Evolutionary conservation across 768 basidiomycete species (phyloP), one percentile per base, ranked within the genome.

Genomic region (Rhizopogon vesiculosus): DNA sequence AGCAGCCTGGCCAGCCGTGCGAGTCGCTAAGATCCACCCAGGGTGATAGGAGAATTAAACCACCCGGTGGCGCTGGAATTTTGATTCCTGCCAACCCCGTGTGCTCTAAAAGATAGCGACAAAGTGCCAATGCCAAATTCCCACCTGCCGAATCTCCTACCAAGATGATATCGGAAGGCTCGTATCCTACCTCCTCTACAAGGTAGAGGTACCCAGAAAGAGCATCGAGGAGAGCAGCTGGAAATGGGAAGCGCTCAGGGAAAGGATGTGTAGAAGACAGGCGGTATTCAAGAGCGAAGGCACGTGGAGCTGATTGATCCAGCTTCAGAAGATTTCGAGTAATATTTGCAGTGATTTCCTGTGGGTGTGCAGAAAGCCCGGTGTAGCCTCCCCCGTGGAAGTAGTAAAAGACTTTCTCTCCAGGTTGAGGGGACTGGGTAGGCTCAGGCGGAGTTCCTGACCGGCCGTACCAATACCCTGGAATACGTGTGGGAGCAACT

Each of bases 171-270:
- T 88, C 72, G 16, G 72, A 66, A 0, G 88, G 80, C 2, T 73
- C 59, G 64, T 89, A 84, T 0, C 82, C 80, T 28, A 86, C 71
- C 8, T 63, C 70, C 48, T 79, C 72, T 39, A 87, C 75, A 19
- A 91, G 83, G 66, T 91, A 86, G 45, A 78, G 70, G 67, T 91
- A 93, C 7, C 85, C 89, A 1, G 86, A 80, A 9, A 92, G 69
- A 3, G 82, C 84, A 63, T 93, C 90, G 13, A 93, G 70, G 0
- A 93, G 74, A 18, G 87, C 87, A 0, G 86, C 75, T 0, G 91
- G 91, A 74, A 93, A 93, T 7, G 88, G 79, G 57, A 84, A 75
- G 5, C 69, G 69, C 12, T 73, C 67, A 29, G 64, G 57, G 62
- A 71, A 71, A 28, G 81, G 76, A 48, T 72, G 65, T 12, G 69